phyloP scores from a whole-genome alignment of 2,329 filamentous ascomycete species.

The Pestalotiopsis sp. region DNA sequence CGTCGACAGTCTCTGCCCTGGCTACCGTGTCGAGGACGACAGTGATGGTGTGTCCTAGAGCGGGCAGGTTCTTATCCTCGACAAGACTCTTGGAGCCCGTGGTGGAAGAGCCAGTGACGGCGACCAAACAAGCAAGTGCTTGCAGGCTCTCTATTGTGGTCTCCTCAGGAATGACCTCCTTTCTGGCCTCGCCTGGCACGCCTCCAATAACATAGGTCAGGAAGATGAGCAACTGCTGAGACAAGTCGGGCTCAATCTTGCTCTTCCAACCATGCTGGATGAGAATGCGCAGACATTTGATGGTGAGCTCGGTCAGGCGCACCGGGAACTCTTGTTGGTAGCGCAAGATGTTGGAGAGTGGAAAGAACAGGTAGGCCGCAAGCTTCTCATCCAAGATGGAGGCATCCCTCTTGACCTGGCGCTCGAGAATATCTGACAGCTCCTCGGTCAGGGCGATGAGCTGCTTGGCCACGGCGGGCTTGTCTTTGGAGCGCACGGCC shows the following conservation, averaged over 20 bases:
- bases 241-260: conserved; percentile 71
- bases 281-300: conserved; percentile 76
- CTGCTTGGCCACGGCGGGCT: conserved; percentile 42
- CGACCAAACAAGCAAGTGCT: conserved; percentile 70
- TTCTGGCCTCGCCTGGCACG: conserved; percentile 58
- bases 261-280: conserved; percentile 79
- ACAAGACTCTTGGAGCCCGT: conserved; percentile 52
- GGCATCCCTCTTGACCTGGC: conserved; percentile 45
- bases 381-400: conserved; percentile 74
- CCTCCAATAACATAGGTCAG: conserved; percentile 82
- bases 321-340: conserved; percentile 73
- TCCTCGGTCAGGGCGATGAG: conserved; percentile 49
- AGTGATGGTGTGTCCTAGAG: conserved; percentile 81
- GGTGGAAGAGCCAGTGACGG: conserved; percentile 55
- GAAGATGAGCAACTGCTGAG: conserved; percentile 83
- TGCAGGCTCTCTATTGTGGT: conserved; percentile 71
- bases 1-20: conserved; percentile 64
- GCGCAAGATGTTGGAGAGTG: conserved; percentile 83
- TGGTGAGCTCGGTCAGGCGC: conserved; percentile 72
- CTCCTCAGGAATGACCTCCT: conserved; percentile 68
- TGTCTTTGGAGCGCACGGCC: conserved; percentile 51
- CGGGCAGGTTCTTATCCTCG: conserved; percentile 67
- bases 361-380: conserved; percentile 94
- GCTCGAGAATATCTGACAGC: conserved; percentile 49
- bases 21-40: conserved; percentile 76